These are phyloP conservation scores for Diplodia seriata DNA, from an alignment of 2,329 filamentous ascomycete species.

Conservation along the genomic window DNA sequence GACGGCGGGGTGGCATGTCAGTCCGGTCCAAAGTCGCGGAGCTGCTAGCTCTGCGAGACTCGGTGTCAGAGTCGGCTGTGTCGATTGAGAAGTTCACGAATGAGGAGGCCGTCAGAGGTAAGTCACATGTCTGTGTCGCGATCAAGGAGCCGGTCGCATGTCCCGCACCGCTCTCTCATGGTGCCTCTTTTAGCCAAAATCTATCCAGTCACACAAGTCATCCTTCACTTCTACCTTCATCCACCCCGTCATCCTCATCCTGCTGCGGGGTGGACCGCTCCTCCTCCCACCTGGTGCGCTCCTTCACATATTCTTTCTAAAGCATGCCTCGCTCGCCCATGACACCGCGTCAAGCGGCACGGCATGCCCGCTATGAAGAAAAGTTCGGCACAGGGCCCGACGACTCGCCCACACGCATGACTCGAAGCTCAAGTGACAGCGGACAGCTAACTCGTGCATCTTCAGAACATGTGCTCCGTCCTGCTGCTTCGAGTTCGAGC, in stretches of 20 bases:
- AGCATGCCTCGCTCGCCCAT: not conserved
- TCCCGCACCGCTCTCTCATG: no score
- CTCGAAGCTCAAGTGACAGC: not conserved
- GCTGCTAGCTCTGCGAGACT: conserved; percentile 50
- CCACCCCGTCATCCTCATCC: not conserved
- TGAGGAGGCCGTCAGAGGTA: conserved; percentile 53
- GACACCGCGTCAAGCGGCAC: conserved; percentile 13
- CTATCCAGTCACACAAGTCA: not conserved
- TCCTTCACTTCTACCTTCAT: not conserved
- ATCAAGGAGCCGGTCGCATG: not conserved
- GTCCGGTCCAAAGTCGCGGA: conserved; percentile 51
- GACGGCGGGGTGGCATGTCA: conserved; percentile 39
- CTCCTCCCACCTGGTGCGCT: not conserved
- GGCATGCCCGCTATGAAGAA: conserved; percentile 2
- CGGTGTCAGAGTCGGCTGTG: conserved; percentile 51
- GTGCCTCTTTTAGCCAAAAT: not conserved
- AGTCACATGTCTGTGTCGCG: conserved; percentile 32
- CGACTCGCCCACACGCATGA: conserved; percentile 7
- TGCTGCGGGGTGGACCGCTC: not conserved
- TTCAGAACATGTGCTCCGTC: conserved; percentile 51
- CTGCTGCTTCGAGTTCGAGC: conserved; percentile 46
- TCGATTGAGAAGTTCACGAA: conserved; percentile 52
- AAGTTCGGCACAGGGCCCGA: conserved; percentile 11
- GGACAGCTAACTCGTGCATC: conserved; percentile 4
- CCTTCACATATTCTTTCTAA: not conserved